phyloP scores from a whole-genome alignment of 2,329 filamentous ascomycete species.

The Neurospora sp. region DNA sequence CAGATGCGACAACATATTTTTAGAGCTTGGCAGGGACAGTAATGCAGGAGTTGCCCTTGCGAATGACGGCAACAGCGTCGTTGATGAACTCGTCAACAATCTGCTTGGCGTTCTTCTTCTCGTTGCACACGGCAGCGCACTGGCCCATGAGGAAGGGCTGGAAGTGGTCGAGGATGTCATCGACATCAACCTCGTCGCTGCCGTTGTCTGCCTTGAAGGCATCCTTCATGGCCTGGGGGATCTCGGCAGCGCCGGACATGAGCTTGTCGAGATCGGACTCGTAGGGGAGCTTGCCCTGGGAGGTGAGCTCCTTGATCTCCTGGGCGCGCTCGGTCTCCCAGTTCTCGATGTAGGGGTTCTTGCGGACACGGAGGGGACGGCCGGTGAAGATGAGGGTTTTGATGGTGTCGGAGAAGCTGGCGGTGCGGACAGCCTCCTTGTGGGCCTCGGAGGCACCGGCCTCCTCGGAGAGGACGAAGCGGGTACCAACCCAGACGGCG shows the following conservation, averaged over 20 bases:
- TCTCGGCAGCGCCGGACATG: constrained; percentile 45
- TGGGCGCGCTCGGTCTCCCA: constrained; percentile 87
- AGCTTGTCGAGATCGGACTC: constrained; percentile 89
- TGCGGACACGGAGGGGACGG: constrained; percentile 84
- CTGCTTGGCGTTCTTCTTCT: constrained; percentile 81
- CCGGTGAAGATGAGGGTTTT: constrained; percentile 98
- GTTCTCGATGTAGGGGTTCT: constrained; percentile 86
- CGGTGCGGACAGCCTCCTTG: constrained; percentile 88
- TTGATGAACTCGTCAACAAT: constrained; percentile 91
- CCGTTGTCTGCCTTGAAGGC: constrained; percentile 45
- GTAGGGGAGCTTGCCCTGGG: constrained; percentile 84
- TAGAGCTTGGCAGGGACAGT: constrained; percentile 64
- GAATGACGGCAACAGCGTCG: constrained; percentile 65
- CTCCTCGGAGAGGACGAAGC: constrained; percentile 90
- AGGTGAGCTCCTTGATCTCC: constrained; percentile 88
- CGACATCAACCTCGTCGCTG: constrained; percentile 52
- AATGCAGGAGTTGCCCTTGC: constrained; percentile 44
- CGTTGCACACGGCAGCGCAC: constrained; percentile 85
- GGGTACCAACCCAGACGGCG: constrained; percentile 93
- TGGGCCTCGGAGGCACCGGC: constrained; percentile 87
- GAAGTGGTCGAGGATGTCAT: constrained; percentile 86
- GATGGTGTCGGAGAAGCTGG: constrained; percentile 90
- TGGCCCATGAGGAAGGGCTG: constrained; percentile 94
- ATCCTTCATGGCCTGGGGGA: constrained; percentile 53
- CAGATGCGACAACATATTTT: constrained; percentile 8